Conservation (phyloP, 768 basidiomycete genomes). For the Phallus indusiatus region DNA sequence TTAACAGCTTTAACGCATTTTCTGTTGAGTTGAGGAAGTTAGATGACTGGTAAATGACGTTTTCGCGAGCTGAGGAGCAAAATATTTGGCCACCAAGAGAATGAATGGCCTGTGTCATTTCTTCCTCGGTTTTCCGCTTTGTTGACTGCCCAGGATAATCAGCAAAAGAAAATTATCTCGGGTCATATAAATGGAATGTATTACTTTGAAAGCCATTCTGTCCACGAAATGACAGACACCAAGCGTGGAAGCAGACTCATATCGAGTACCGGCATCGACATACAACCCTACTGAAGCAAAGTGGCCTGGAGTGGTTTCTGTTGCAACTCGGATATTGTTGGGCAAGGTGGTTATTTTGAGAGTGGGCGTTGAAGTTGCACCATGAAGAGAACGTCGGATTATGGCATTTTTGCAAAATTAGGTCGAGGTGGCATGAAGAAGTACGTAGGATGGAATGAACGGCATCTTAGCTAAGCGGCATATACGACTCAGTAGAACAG, state of each 20-base stretch:
- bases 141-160: constrained; percentile 51
- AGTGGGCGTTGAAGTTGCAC: constrained; percentile 24
- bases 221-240: constrained; percentile 92
- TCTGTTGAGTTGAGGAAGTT: constrained; percentile 81
- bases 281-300: constrained; percentile 92
- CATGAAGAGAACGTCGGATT: not conserved
- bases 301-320: constrained; percentile 84
- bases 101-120: constrained; percentile 77
- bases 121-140: constrained; percentile 52
- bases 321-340: constrained; percentile 88
- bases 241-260: constrained; percentile 61
- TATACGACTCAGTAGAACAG: not conserved
- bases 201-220: constrained; percentile 89
- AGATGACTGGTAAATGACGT: constrained; percentile 97
- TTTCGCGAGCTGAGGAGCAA: constrained; percentile 84
- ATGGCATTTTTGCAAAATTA: not conserved
- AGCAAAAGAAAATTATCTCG: not conserved
- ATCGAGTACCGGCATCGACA: constrained; percentile 87
- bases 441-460: not conserved
- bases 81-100: constrained; percentile 85
- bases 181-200: constrained; percentile 22
- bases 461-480: not conserved
- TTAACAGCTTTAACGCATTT: constrained; percentile 75
- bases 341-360: constrained; percentile 74
- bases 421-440: constrained; percentile 6